phyloP scores from a whole-genome alignment of 73 alveolate species.

The Paramecium caudatum region DNA sequence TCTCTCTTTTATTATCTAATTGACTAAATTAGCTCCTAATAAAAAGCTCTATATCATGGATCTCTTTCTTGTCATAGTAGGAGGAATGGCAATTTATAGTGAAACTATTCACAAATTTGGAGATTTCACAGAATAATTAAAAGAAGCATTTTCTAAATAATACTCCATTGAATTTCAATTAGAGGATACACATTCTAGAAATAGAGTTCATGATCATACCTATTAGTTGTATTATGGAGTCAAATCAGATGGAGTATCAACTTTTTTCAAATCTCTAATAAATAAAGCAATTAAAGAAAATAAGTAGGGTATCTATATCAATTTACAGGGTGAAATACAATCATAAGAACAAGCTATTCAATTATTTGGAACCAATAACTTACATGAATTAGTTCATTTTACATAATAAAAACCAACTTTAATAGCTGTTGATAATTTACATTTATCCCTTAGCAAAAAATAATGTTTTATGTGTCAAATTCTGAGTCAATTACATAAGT shows the following conservation, averaged over 20 bases:
- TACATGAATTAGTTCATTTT: constrained; percentile 51
- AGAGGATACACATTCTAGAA: not conserved
- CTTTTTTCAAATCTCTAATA: not conserved
- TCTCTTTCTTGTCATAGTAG: constrained; percentile 5
- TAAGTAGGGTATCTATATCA: constrained; percentile 19
- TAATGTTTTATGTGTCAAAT: constrained; percentile 37
- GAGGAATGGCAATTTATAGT: constrained; percentile 45
- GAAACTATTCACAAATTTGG: not conserved
- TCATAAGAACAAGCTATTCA: constrained; percentile 26
- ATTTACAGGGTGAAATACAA: constrained; percentile 13
- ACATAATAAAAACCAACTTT: constrained; percentile 27
- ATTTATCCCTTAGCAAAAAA: constrained; percentile 44
- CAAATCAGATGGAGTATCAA: constrained; percentile 25
- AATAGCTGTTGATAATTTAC: constrained; percentile 50
- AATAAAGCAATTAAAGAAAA: constrained; percentile 12
- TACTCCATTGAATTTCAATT: not conserved
- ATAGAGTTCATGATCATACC: not conserved
- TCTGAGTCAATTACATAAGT: constrained; percentile 20
- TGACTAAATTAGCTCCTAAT: not conserved
- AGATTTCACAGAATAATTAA: not conserved
- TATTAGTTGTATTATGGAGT: not conserved
- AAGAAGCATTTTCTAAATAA: constrained; percentile 3
- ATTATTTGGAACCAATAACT: constrained; percentile 42
- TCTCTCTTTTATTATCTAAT: constrained; percentile 50
- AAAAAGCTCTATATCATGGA: constrained; percentile 42